Evolutionary conservation across 257 asterid species (phyloP).

Genomic region (Salvia rosmarinus): DNA sequence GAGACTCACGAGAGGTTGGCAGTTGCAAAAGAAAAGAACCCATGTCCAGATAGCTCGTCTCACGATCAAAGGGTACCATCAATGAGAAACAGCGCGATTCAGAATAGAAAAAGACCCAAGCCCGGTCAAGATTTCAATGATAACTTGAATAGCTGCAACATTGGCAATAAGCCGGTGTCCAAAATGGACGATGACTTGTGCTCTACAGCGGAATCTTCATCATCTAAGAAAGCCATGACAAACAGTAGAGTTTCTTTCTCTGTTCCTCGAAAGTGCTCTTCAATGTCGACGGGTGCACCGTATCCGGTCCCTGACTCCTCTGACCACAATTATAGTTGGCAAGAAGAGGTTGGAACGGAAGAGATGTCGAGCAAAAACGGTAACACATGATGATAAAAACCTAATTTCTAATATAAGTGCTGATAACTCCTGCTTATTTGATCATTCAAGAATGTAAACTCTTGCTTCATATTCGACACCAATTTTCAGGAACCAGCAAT

Average conservation of each 20-base stretch:
- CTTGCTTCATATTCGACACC: neutral
- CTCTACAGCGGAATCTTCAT: slow-evolving; percentile 89
- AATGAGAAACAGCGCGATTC: slow-evolving; percentile 35
- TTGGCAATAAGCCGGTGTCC: slow-evolving; percentile 31
- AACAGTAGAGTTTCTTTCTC: slow-evolving; percentile 46
- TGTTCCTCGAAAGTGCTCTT: slow-evolving; percentile 57
- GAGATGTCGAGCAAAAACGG: slow-evolving; percentile 53
- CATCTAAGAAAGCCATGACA: slow-evolving; percentile 54
- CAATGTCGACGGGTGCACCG: slow-evolving; percentile 37
- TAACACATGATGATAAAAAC: slow-evolving; percentile 31
- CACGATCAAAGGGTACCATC: slow-evolving; percentile 84
- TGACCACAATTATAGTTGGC: slow-evolving; percentile 37
- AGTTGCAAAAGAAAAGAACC: slow-evolving; percentile 41
- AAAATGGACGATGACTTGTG: slow-evolving; percentile 61
- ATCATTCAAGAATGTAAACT: neutral
- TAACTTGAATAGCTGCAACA: slow-evolving; percentile 33
- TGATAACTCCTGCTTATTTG: neutral
- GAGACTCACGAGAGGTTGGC: slow-evolving; percentile 33
- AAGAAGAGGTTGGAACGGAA: slow-evolving; percentile 44
- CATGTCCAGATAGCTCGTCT: slow-evolving; percentile 65
- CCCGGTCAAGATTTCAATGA: slow-evolving; percentile 42
- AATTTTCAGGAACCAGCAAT: slow-evolving; percentile 33
- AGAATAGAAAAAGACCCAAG: slow-evolving; percentile 54
- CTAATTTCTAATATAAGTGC: neutral
- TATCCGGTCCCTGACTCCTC: slow-evolving; percentile 43